phyloP scores from a whole-genome alignment of 1,284 basidiomycete species.

The Amylostereum areolatum region DNA sequence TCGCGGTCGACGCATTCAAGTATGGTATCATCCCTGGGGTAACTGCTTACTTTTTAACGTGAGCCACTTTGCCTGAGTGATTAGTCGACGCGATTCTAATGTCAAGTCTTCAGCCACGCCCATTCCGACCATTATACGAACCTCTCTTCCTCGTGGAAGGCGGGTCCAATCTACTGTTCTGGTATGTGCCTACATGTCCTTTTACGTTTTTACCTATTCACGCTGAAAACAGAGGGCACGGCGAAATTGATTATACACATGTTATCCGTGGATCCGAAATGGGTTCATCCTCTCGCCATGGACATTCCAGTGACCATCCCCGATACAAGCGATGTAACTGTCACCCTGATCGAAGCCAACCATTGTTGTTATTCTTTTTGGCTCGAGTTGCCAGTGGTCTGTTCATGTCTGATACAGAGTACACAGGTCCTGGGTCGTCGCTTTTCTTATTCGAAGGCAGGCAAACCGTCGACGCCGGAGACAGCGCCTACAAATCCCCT shows the following conservation, averaged over 20 bases:
- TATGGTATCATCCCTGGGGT: constrained; percentile 89
- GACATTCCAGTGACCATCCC: constrained; percentile 73
- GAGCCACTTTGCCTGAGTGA: constrained; percentile 18
- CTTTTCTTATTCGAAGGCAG: constrained; percentile 91
- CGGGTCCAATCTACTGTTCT: constrained; percentile 94
- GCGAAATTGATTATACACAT: constrained; percentile 89
- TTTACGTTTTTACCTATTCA: background rate
- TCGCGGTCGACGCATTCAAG: constrained; percentile 92
- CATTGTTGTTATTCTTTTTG: constrained; percentile 55
- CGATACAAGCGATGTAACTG: constrained; percentile 79
- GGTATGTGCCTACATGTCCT: constrained; percentile 19
- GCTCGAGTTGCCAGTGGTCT: background rate
- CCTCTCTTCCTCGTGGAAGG: constrained; percentile 80
- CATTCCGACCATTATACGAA: constrained; percentile 96
- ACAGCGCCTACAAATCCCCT: constrained; percentile 66
- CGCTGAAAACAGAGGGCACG: constrained; percentile 49
- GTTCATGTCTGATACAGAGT: background rate
- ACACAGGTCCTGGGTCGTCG: constrained; percentile 82
- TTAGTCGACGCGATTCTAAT: background rate
- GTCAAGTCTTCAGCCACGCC: constrained; percentile 58
- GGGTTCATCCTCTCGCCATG: constrained; percentile 84
- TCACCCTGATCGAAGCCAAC: constrained; percentile 96
- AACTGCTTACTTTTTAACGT: constrained; percentile 87
- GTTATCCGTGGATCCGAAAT: constrained; percentile 82
- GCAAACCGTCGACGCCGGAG: constrained; percentile 85